phyloP scores from a whole-genome alignment of 2,329 filamentous ascomycete genomes.

The Incumbomyces lentus region DNA sequence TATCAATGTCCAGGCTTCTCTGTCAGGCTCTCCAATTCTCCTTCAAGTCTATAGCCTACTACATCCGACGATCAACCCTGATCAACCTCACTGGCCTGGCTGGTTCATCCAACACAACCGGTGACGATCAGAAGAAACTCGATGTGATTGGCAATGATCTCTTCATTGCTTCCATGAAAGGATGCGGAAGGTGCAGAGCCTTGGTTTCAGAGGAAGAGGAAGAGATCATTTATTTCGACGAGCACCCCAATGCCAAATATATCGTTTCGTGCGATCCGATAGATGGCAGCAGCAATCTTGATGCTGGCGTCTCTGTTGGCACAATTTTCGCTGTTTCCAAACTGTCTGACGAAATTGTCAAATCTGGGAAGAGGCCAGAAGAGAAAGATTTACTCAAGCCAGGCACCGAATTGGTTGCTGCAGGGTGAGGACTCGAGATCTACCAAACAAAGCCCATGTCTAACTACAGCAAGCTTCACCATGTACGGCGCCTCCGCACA shows the following conservation, averaged over 20 bases:
- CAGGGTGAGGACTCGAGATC: slow-evolving; percentile 14
- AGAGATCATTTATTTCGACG: slow-evolving; percentile 74
- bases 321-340: slow-evolving; percentile 96
- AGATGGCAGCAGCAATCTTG: slow-evolving; percentile 92
- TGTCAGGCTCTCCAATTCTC: slow-evolving; percentile 98
- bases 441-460: neutral
- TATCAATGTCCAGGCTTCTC: slow-evolving; percentile 54
- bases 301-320: slow-evolving; percentile 93
- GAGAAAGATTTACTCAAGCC: slow-evolving; percentile 71
- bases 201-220: slow-evolving; percentile 98
- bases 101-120: slow-evolving; percentile 87
- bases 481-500: slow-evolving; percentile 98
- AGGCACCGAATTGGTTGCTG: slow-evolving; percentile 78
- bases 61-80: slow-evolving; percentile 88
- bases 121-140: slow-evolving; percentile 98
- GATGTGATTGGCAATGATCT: slow-evolving; percentile 98
- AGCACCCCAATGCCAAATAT: slow-evolving; percentile 66
- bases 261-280: slow-evolving; percentile 96
- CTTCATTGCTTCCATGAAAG: slow-evolving; percentile 91
- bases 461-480: slow-evolving; percentile 68
- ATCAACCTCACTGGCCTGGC: slow-evolving; percentile 94
- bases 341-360: slow-evolving; percentile 55
- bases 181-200: slow-evolving; percentile 78
- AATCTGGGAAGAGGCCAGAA: slow-evolving; percentile 46
- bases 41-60: slow-evolving; percentile 99